Conservation (phyloP, 768 basidiomycete species). For the Boletus vermiculosoides region DNA sequence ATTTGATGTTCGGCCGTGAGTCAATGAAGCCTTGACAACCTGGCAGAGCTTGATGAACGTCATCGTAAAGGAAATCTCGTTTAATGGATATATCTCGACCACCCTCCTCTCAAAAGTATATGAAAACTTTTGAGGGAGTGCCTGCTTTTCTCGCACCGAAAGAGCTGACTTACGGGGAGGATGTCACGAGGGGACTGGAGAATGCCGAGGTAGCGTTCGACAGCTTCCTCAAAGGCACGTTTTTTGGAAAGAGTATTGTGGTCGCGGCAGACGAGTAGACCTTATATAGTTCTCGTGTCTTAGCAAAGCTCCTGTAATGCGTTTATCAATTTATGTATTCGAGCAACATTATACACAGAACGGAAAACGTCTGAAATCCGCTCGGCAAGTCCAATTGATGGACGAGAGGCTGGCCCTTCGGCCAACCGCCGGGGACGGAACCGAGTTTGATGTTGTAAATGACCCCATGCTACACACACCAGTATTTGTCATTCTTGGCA, state of each 20-base stretch:
- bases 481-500: background rate
- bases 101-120: constrained; percentile 33
- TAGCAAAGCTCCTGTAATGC: background rate
- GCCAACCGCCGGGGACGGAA: background rate
- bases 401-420: background rate
- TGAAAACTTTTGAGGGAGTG: constrained; percentile 42
- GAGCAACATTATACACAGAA: background rate
- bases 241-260: background rate
- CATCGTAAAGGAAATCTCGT: constrained; percentile 36
- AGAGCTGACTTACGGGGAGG: constrained; percentile 47
- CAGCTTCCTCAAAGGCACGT: constrained; percentile 6
- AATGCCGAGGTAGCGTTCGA: constrained; percentile 10
- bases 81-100: constrained; percentile 43
- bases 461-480: background rate
- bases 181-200: constrained; percentile 45
- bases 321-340: background rate
- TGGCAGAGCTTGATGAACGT: constrained; percentile 3
- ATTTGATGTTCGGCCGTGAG: background rate
- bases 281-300: background rate
- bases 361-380: background rate
- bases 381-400: background rate
- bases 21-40: no score
- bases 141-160: constrained; percentile 43
- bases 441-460: background rate
- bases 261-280: constrained; percentile 6